Percentiles rank a stretch among this genome's conserved stretches.
phyloP scores from a whole-genome alignment of 306 rosid species.

The Cyclanthera cordifolia region DNA sequence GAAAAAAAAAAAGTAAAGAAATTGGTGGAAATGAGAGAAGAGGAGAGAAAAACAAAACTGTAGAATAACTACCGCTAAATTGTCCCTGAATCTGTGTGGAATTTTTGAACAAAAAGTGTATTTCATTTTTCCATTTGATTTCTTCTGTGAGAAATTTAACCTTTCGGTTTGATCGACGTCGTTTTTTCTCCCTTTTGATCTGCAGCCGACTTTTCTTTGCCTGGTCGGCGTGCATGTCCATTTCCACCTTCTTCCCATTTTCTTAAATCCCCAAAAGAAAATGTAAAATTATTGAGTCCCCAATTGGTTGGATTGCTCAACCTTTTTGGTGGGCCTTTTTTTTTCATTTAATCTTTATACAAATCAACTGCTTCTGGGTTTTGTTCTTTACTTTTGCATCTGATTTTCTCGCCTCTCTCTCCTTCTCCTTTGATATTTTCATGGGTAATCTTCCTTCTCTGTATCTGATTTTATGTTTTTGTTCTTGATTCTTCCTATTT shows the following conservation, averaged over 20 bases:
- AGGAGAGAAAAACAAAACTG: too few relatives aligned
- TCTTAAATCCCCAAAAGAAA: not conserved
- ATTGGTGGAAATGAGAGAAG: too few relatives aligned
- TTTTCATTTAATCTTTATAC: slow-evolving; percentile 2
- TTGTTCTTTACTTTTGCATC: slow-evolving; percentile 13
- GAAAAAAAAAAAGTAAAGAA: too few relatives aligned
- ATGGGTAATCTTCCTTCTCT: slow-evolving; percentile 2
- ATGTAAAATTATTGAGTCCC: slow-evolving; percentile 33
- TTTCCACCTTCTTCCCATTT: slow-evolving; percentile 9
- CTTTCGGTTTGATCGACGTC: too few relatives aligned
- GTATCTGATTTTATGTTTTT: not conserved
- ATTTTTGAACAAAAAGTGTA: too few relatives aligned
- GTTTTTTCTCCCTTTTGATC: slow-evolving; percentile 9
- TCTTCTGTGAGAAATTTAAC: too few relatives aligned
- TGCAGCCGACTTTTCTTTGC: slow-evolving; percentile 33
- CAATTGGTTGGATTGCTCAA: slow-evolving; percentile 45
- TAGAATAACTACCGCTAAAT: too few relatives aligned
- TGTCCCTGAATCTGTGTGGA: too few relatives aligned
- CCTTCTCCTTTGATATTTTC: slow-evolving; percentile 12
- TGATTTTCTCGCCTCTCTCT: not conserved
- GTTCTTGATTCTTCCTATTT: not conserved
- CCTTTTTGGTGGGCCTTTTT: slow-evolving; percentile 33
- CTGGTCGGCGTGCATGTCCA: slow-evolving; percentile 36
- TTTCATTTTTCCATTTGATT: too few relatives aligned
- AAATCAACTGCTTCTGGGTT: slow-evolving; percentile 13